Conservation (phyloP, 371 early-diverging fungal genomes). For the Mortierella sp. region DNA sequence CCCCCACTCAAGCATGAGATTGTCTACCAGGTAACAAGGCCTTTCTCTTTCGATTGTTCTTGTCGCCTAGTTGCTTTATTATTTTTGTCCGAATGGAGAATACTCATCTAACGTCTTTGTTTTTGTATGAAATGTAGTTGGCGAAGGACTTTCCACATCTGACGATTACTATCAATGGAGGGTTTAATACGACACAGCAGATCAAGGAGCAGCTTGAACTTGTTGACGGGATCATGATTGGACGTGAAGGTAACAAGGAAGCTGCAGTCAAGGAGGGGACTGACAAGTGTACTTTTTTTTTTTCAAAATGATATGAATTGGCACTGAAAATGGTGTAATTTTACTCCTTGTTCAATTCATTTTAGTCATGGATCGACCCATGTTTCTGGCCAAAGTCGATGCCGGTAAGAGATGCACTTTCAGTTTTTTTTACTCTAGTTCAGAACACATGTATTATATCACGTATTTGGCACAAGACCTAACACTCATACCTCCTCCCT, state of each 20-base stretch:
- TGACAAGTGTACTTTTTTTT: too few species aligned
- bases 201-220: conserved; percentile 61
- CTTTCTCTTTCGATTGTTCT: background rate
- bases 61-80: background rate
- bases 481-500: background rate
- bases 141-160: conserved; percentile 74
- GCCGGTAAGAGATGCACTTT: conserved; percentile 20
- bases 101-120: background rate
- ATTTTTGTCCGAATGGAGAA: background rate
- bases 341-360: background rate
- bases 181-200: conserved; percentile 68
- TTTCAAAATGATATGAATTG: too few species aligned
- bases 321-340: background rate
- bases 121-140: conserved; percentile 16
- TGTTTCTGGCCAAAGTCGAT: conserved; percentile 63
- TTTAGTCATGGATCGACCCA: conserved; percentile 62
- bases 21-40: conserved; percentile 70
- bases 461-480: background rate
- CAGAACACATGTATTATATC: too few species aligned
- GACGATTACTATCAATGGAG: conserved; percentile 87
- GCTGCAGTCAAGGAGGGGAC: too few species aligned
- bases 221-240: conserved; percentile 84
- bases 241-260: conserved; percentile 68
- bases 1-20: conserved; percentile 86
- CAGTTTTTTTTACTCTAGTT: too few species aligned